Base-by-base conservation (phyloP, 106 monocot species). In the Agapanthus africanus region DNA sequence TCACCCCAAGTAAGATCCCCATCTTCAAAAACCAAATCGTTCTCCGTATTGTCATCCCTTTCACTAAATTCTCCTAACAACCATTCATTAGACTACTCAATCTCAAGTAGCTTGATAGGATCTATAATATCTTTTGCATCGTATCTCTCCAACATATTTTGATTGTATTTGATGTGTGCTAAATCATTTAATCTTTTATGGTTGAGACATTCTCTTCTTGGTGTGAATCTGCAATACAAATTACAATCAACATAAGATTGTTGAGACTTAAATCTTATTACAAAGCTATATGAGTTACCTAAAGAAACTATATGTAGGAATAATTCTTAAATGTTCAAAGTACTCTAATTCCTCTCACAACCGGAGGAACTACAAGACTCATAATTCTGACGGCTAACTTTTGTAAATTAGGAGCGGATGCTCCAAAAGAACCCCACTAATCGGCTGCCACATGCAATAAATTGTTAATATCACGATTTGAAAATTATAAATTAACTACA, bases 211-310 rank as follows among this genome's bases (percentile, higher is more conserved):
- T 60, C 60, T 27, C 26, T 31, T 60, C 27, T 60, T 60, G 2
- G 26, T 27, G 26, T 60, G 60, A 60, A 33, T 27, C 60, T 60
- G 16, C 60, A 60, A 60, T 8, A 28, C 11, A 60, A 60, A 60
- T n/a, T n/a, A n/a, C 7, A 60, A 60, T 60, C 26, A 54, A 54
- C 5, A 15, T 27, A 60, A 7, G 7, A 28, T 60, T 7, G 27
- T 22, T 22, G 2, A 11, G 27, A 25, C 6, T 28, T 22, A n/a
- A n/a, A n/a, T n/a, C n/a, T n/a, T n/a, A n/a, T n/a, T n/a, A n/a
- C n/a, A n/a, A n/a, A n/a, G n/a, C n/a, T n/a, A n/a, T n/a, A n/a
- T n/a, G n/a, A n/a, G n/a, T n/a, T n/a, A n/a, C n/a, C n/a, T n/a
- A n/a, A n/a, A n/a, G n/a, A n/a, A n/a, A n/a, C n/a, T n/a, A n/a